Base-by-base conservation (phyloP, 257 asterid genomes). In the Solanum medicagineum region DNA sequence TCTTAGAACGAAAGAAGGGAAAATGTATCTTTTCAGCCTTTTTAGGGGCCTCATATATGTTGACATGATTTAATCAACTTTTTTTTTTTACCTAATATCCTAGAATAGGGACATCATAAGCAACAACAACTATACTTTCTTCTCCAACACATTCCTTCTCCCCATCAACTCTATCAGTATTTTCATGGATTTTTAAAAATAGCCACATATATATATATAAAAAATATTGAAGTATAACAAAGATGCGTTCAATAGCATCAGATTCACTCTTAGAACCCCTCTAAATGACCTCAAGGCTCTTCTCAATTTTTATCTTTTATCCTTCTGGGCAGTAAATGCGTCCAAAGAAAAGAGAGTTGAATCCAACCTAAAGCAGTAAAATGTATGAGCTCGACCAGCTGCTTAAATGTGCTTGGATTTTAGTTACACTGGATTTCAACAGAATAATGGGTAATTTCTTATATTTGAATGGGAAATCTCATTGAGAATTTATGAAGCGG, bases 301-400 rank as follows among this genome's bases (percentile, higher is more conserved):
- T 97, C 84, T 93, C 98, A 57, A 22, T 90, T 87, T 88, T 91
- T 85, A 99, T 85, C 90, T 94, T 95, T 36, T 90, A 93, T 92
- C 99, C 89, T 87, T 97, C 99, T 94, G 94, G 99, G 90, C 94
- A 97, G 89, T 97, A 99, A 85, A 97, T 97, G 77, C 99, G 98
- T 83, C 87, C 98, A 91, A 95, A 95, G 92, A 85, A 97, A 80
- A 97, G 91, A 85, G 99, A 93, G 90, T 97, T 98, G 86, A 97
- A 97, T 86, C 99, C 99, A 88, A 95, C 97, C 99, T 97, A 90
- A 90, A 86, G 47, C 84, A 81, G 83, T 79, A 87, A 73, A 81
- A 71, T 12, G 17, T 20, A 70, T 14, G 45, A 55, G 62, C 20
- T 70, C 56, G 51, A 62, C 29, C 10, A 77, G 62, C 17, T 26